These are phyloP conservation scores for Talaromyces proteolyticus DNA, from an alignment of 495 filamentous ascomycete species.

Conservation along the genomic window DNA sequence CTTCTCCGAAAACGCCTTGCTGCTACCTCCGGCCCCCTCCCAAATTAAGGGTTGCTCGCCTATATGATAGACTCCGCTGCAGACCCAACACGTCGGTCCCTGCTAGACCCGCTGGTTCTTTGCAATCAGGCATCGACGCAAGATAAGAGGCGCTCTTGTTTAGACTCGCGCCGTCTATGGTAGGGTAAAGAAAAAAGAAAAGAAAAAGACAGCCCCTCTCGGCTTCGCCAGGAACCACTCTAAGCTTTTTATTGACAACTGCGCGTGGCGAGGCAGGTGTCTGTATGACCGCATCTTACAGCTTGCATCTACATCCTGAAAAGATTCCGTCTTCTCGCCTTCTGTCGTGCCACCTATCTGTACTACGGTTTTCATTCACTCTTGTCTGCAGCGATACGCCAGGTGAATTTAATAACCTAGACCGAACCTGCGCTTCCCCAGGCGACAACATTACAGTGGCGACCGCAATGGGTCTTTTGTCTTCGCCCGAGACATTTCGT, in stretches of 20 bases:
- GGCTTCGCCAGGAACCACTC: slow-evolving; percentile 1
- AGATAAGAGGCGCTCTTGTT: not conserved
- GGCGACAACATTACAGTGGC: not conserved
- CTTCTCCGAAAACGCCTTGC: not conserved
- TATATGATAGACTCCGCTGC: too few relatives aligned
- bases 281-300: not conserved
- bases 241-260: too few relatives aligned
- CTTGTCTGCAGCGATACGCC: too few relatives aligned
- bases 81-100: too few relatives aligned
- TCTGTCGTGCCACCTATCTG: too few relatives aligned
- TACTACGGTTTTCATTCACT: too few relatives aligned
- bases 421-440: too few relatives aligned
- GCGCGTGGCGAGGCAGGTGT: not conserved
- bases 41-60: not conserved
- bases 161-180: not conserved
- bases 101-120: too few relatives aligned
- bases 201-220: not conserved
- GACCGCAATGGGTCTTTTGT: not conserved
- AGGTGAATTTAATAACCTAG: too few relatives aligned
- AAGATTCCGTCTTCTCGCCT: too few relatives aligned
- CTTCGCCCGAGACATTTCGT: not conserved
- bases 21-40: not conserved
- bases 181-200: not conserved
- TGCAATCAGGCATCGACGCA: too few relatives aligned
- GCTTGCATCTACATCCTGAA: not conserved